Conservation (phyloP, 2,329 filamentous ascomycete genomes). For the Clonostachys byssicola region DNA sequence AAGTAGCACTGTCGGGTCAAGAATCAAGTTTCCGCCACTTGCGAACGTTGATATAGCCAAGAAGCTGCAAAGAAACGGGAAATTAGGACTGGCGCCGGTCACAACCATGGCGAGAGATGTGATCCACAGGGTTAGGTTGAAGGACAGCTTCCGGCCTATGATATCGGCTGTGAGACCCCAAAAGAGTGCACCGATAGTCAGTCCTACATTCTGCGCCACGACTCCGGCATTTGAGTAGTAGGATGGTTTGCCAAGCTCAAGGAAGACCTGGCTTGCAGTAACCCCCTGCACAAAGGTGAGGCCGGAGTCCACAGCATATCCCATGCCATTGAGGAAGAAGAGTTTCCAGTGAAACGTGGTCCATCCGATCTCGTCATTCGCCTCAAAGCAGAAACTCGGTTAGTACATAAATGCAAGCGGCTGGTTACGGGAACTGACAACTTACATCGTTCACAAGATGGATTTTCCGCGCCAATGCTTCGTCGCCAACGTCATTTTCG, state of each 20-base stretch:
- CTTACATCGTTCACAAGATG: neutral
- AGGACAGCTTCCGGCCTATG: slow-evolving; percentile 58
- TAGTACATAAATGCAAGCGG: no score
- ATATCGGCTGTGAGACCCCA: slow-evolving; percentile 62
- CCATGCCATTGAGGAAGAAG: slow-evolving; percentile 57
- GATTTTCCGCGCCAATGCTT: neutral
- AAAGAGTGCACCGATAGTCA: slow-evolving; percentile 50
- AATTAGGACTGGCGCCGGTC: slow-evolving; percentile 58
- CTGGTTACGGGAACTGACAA: neutral
- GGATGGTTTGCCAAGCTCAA: slow-evolving; percentile 24
- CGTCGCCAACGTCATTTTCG: neutral
- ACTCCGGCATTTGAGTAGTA: slow-evolving; percentile 14
- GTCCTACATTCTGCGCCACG: slow-evolving; percentile 34
- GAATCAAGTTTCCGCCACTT: slow-evolving; percentile 58
- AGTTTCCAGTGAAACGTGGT: slow-evolving; percentile 42
- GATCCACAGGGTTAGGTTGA: slow-evolving; percentile 58
- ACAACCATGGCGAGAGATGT: slow-evolving; percentile 55
- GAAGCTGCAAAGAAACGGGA: slow-evolving; percentile 55
- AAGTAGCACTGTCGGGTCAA: slow-evolving; percentile 51
- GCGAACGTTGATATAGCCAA: slow-evolving; percentile 56
- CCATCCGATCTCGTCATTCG: neutral
- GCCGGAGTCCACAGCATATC: slow-evolving; percentile 52
- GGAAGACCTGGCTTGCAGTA: slow-evolving; percentile 47
- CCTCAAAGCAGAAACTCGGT: neutral
- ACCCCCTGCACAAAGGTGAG: slow-evolving; percentile 54